These are phyloP conservation scores for Acmispon strigosus DNA, from an alignment of 306 rosid species.

Conservation along the genomic window DNA sequence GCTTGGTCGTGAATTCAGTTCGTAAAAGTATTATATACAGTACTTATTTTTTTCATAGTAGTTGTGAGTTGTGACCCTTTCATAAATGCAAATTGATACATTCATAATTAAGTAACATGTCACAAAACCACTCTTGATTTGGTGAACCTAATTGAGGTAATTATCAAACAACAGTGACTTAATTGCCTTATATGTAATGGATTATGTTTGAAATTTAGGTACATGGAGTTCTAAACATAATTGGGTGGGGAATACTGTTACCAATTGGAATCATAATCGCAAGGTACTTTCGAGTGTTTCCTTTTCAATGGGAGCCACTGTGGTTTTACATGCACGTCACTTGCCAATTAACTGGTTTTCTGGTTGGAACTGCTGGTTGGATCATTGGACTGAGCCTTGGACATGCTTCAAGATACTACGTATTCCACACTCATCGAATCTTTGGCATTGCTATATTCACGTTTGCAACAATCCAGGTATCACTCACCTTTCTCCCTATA, in stretches of 20 bases:
- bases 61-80: too few species aligned
- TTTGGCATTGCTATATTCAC: constrained; percentile 56
- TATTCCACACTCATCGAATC: constrained; percentile 46
- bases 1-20: too few species aligned
- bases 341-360: constrained; percentile 47
- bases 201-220: constrained; percentile 28
- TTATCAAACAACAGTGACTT: too few species aligned
- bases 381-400: constrained; percentile 74
- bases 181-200: too few species aligned
- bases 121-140: too few species aligned
- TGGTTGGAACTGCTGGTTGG: constrained; percentile 55
- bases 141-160: too few species aligned
- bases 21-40: too few species aligned
- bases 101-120: too few species aligned
- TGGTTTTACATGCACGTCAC: constrained; percentile 33
- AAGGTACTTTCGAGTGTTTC: constrained; percentile 48
- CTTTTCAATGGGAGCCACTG: not conserved
- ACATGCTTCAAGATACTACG: constrained; percentile 40
- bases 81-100: too few species aligned
- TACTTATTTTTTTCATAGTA: too few species aligned
- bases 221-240: constrained; percentile 73
- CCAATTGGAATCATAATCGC: constrained; percentile 67
- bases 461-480: constrained; percentile 61
- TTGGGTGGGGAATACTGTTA: constrained; percentile 75
- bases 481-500: not conserved